Base-by-base conservation (phyloP, 495 filamentous ascomycete genomes). In the Trichocladium antarcticum region DNA sequence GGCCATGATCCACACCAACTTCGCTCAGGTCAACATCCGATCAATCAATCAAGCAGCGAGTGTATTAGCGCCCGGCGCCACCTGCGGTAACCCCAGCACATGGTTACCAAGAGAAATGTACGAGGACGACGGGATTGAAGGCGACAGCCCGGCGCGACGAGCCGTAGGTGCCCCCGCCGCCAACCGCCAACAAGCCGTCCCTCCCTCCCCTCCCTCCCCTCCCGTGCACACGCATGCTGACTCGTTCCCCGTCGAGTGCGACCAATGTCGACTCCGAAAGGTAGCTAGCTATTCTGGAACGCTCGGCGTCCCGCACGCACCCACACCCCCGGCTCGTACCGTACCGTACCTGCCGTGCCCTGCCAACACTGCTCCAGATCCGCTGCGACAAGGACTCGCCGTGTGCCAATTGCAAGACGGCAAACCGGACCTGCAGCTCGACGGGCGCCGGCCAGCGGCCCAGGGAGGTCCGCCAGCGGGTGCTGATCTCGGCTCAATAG, bases 401-500 rank as follows among this genome's bases (percentile, higher is more conserved):
- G 17, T 85, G 81, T 56, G 75, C 78, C 5, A 81, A 80, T 58
- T 85, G 82, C 60, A 73, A 73, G 45, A 77, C 74, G 3, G 79
- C 78, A 11, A 75, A 75, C 53, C 60, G 72, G 12, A 37, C 57
- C 9, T 74, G 72, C 53, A 78, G 78, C 48, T 82, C 78, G 0
- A 82, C 78, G 9, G 78, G 77, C 0, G 69, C 72, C 15, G 76
- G 76, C 17, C 79, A 77, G 55, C 76, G 75, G 49, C 72, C 75
- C 19, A 69, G 69, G 47, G 79, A 82, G 57, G 68, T 69, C 34
- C 70, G 77, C 14, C 78, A 81, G 54, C 68, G 81, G 27, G 77
- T 85, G 7, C 61, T 84, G 37, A 83, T 85, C 47, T 83, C 80
- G 3, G 75, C 75, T 52, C 77, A 84, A 69, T 85, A 85, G 81